Percentiles rank a stretch among this genome's conserved stretches.
These are phyloP conservation scores for Nigrospora oryzae DNA, from an alignment of 2,329 filamentous ascomycete genomes.

Conservation along the genomic window DNA sequence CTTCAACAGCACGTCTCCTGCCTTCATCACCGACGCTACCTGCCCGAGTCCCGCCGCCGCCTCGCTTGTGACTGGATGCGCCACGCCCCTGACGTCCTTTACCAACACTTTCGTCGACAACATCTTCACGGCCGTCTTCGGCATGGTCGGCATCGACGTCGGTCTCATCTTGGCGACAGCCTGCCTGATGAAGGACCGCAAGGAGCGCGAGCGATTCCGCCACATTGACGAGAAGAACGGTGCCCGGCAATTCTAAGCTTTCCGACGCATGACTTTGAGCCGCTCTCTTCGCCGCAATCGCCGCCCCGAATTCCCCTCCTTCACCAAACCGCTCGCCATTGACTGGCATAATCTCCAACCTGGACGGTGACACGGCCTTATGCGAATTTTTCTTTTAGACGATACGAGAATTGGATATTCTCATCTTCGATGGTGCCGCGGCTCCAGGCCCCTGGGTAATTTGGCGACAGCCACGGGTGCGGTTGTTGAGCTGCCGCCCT, in stretches of 20 bases:
- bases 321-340: conserved; percentile 1
- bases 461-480: too few species aligned
- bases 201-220: conserved; percentile 69
- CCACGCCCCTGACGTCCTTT: conserved; percentile 57
- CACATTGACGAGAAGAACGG: conserved; percentile 75
- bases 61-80: conserved; percentile 61
- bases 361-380: not conserved
- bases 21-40: conserved; percentile 59
- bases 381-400: not conserved
- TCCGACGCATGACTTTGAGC: not conserved
- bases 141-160: conserved; percentile 64
- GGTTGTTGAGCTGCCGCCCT: too few species aligned
- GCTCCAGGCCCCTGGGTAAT: too few species aligned
- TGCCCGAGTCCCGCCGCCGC: conserved; percentile 66
- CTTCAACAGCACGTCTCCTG: conserved; percentile 60
- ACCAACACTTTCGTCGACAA: conserved; percentile 64
- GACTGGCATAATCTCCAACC: conserved; percentile 1
- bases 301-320: not conserved
- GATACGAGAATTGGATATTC: not conserved
- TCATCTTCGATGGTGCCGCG: not conserved
- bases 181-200: conserved; percentile 72
- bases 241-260: conserved; percentile 17
- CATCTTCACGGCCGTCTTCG: conserved; percentile 74
- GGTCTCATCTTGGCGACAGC: conserved; percentile 62
- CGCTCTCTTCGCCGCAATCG: not conserved